Conservation (phyloP, 257 asterid genomes). For the Phtheirospermum japonicum region DNA sequence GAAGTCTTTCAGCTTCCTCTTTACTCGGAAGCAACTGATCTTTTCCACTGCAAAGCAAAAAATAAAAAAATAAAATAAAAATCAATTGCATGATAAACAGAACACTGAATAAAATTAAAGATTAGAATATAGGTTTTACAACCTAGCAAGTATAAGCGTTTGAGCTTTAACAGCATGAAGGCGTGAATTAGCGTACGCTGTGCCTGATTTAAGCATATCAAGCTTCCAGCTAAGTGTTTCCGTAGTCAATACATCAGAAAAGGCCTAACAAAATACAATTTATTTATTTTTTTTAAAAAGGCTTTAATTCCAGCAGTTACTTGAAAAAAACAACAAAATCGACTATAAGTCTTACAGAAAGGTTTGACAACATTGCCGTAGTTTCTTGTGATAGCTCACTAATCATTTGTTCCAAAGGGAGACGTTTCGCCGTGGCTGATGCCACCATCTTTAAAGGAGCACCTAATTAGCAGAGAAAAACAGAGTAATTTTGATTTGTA, state of each 20-base stretch:
- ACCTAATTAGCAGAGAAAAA: constrained; percentile 39
- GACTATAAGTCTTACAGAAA: constrained; percentile 51
- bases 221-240: constrained; percentile 70
- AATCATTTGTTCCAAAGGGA: constrained; percentile 44
- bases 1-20: constrained; percentile 76
- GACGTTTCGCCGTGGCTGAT: constrained; percentile 41
- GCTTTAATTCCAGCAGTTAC: no score
- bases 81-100: neutral
- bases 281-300: neutral
- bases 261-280: constrained; percentile 40
- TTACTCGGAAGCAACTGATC: constrained; percentile 74
- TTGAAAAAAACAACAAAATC: neutral
- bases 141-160: constrained; percentile 75
- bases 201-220: constrained; percentile 66
- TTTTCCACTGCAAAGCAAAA: constrained; percentile 51
- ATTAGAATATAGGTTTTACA: constrained; percentile 1
- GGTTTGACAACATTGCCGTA: constrained; percentile 49
- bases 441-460: constrained; percentile 48
- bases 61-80: neutral
- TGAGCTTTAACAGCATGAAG: constrained; percentile 90
- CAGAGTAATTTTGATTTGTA: neutral
- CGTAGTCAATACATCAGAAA: constrained; percentile 42
- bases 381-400: constrained; percentile 47
- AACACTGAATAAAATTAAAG: neutral
- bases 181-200: constrained; percentile 72